Evolutionary conservation across 2,329 filamentous ascomycete genomes (phyloP), one percentile per base, ranked within the genome.

Genomic region (Phaeophleospora eucalypticola): DNA sequence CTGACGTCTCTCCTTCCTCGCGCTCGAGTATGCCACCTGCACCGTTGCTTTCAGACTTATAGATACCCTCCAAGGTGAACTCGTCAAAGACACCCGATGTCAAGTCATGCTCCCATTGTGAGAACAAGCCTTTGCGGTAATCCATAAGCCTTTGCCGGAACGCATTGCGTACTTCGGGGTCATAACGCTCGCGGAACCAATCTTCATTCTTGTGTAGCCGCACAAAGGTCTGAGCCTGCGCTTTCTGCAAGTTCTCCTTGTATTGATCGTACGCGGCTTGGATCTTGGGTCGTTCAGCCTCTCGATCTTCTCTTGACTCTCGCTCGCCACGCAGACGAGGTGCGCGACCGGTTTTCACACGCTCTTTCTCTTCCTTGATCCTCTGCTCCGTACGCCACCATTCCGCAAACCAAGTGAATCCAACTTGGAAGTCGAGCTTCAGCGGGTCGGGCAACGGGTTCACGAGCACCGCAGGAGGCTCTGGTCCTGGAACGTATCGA

Each of bases 101-200:
- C 12, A 98, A 71, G 62, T 97, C 91, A 53, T 83, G 83, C 62
- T 91, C 85, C 91, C 93, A 98, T 59, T 93, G 87, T 38, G 78
- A 80, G 67, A 93, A 96, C 43, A 83, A 81, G 12, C 80, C 82
- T 34, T 84, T 82, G 38, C 94, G 85, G 64, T 87, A 89, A 38
- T 89, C 85, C 66, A 85, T 86, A 43, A 97, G 73, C 60, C 88
- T 85, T 49, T 75, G 73, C 46, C 86, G 83, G 61, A 96, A 81
- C 2, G 79, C 77, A 56, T 90, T 84, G 43, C 87, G 79, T 45
- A 91, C 82, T 57, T 93, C 88, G 1, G 88, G 81, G 21, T 94
- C 84, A 60, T 98, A 98, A 65, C 89, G 84, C 69, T 98, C 93
- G 59, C 85, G 88, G 72, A 98, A 98, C 93, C 93, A 98, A 65